Base-by-base conservation (phyloP, 345 rosid species). In the Cardamine resedifolia region DNA sequence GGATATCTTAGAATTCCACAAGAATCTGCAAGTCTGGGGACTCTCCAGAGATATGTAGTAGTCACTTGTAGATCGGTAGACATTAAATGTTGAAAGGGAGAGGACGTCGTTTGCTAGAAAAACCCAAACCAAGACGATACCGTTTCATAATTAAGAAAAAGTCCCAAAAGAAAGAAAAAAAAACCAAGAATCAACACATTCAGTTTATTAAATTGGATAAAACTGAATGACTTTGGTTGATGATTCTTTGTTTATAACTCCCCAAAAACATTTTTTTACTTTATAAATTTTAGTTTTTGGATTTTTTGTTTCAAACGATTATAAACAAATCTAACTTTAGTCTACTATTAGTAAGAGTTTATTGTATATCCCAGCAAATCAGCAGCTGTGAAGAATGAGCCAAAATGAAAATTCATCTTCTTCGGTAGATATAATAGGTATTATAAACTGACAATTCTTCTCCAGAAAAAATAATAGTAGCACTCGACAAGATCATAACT, bases 381-480 rank as follows among this genome's bases (percentile, higher is more conserved):
- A 12, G n/a, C 41, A 26, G 30, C 31, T 50, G 12, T 20, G 6
- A 72, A 20, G 34, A 28, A 4, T 18, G 18, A 12, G 14, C 21
- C 38, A 9, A 20, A 4, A 31, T 9, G 47, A 43, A 15, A 43
- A 12, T 36, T 26, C 26, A 49, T 53, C 62, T 12, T 24, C 24
- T 41, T 36, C 34, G 8, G 2, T 43, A 61, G 27, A 7, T 52
- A 43, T 30, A 63, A 23, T 30, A 53, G 28, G 48, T 16, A 1
- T 64, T 45, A 31, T 44, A 44, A 72, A 64, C 77, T 45, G 64
- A 55, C 45, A 10, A 72, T 62, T 50, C 67, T 38, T 39, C 26
- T 50, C 33, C 12, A n/a, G 3, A 52, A 6, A 65, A 64, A 65
- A 64, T 10, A 71, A 27, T n/a, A 56, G 3, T 57, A 4, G n/a